These are phyloP conservation scores for Dryas integrifolia DNA, from an alignment of 331 rosid genomes.

Conservation along the genomic window DNA sequence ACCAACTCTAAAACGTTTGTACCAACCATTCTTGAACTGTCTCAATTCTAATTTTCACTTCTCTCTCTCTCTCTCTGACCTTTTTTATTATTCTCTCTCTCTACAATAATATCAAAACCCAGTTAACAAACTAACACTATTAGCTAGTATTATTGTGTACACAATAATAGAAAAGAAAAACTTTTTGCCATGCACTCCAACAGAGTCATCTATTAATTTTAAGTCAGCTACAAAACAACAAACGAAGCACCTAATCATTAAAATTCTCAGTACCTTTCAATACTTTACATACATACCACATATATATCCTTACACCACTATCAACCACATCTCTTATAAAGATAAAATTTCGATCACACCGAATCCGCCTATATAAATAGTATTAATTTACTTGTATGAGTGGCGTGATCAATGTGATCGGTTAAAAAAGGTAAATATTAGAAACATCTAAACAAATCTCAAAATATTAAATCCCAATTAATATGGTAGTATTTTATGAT, in stretches of 20 bases:
- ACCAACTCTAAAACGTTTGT: constrained; percentile 11
- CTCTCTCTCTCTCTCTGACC: not conserved
- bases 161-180: not conserved
- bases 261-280: not conserved
- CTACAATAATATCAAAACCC: not conserved
- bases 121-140: constrained; percentile 16
- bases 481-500: too few species aligned
- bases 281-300: not conserved
- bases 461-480: too few species aligned
- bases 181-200: constrained; percentile 18
- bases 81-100: not conserved
- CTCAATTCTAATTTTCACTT: not conserved
- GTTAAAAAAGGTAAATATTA: not conserved
- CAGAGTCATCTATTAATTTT: constrained; percentile 10
- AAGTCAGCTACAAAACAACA: constrained; percentile 26
- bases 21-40: constrained; percentile 17
- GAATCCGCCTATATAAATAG: too few species aligned
- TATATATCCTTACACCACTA: too few species aligned
- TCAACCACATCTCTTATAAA: too few species aligned
- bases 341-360: too few species aligned
- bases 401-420: too few species aligned
- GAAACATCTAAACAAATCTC: not conserved
- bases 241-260: constrained; percentile 20
- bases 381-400: too few species aligned
- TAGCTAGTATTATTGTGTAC: not conserved